Conservation (phyloP, 805 yeast species). For the Yarrowia sp. region DNA sequence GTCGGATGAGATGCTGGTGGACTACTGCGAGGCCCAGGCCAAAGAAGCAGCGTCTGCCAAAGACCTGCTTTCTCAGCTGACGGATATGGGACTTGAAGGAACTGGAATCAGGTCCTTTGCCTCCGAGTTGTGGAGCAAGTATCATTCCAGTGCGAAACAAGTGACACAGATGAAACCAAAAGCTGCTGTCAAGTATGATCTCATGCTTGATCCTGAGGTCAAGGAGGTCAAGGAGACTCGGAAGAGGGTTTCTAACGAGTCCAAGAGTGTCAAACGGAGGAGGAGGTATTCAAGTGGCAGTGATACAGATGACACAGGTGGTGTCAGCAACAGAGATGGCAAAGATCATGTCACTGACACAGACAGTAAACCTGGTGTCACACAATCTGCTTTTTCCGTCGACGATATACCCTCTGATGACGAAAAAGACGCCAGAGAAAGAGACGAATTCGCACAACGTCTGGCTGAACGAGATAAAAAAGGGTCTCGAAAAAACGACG, state of each 20-base stretch:
- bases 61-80: conserved; percentile 27
- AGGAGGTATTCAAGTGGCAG: not conserved
- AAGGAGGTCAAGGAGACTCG: not conserved
- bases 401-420: conserved; percentile 38
- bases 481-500: conserved; percentile 13
- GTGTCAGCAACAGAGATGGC: no score
- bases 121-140: conserved; percentile 27
- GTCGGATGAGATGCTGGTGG: conserved; percentile 33
- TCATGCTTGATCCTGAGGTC: not conserved
- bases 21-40: conserved; percentile 35
- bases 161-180: no score
- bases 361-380: not conserved
- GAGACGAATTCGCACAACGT: conserved; percentile 37
- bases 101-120: conserved; percentile 28
- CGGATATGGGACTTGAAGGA: conserved; percentile 30
- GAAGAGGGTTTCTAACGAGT: not conserved
- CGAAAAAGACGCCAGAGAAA: conserved; percentile 40
- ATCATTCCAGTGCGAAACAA: conserved; percentile 11
- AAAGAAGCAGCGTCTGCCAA: conserved; percentile 29
- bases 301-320: not conserved
- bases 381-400: conserved; percentile 42
- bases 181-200: not conserved
- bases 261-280: not conserved
- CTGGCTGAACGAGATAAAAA: conserved; percentile 30
- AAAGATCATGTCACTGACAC: not conserved